A percentile compares a stretch with the other conserved stretches of the same genome.
These are phyloP conservation scores for Lepidium aucheri DNA, from an alignment of 345 rosid genomes.

Conservation along the genomic window DNA sequence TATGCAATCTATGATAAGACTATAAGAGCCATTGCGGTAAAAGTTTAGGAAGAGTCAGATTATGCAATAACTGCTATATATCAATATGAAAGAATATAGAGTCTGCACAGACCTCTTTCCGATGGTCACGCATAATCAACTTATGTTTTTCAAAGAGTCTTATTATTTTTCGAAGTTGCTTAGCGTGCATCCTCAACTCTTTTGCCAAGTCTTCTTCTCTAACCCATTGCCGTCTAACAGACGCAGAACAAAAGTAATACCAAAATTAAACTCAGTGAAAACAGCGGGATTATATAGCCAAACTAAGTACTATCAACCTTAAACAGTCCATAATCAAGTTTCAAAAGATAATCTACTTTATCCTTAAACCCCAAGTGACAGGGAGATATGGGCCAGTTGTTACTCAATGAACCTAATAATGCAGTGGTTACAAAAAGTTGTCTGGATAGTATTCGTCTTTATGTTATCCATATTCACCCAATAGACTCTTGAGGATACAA, in stretches of 20 bases:
- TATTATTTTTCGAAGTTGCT: conserved; percentile 70
- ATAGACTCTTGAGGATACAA: neutral
- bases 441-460: neutral
- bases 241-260: neutral
- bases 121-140: conserved; percentile 60
- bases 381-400: neutral
- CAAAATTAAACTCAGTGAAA: neutral
- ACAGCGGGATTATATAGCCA: neutral
- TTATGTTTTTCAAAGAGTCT: conserved; percentile 76
- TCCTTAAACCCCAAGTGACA: neutral
- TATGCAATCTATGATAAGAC: neutral
- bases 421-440: neutral
- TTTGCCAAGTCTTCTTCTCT: conserved; percentile 95
- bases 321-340: neutral
- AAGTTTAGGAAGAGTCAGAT: neutral
- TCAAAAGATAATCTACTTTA: neutral
- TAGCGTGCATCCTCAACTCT: conserved; percentile 67
- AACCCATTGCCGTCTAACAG: conserved; percentile 76
- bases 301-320: neutral
- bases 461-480: neutral
- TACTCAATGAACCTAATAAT: neutral
- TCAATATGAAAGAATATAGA: neutral
- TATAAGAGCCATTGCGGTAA: neutral
- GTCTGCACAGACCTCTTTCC: conserved; percentile 62
- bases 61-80: neutral